Conservation (phyloP, 2,329 filamentous ascomycete species). For the Colletotrichum echinochloae region DNA sequence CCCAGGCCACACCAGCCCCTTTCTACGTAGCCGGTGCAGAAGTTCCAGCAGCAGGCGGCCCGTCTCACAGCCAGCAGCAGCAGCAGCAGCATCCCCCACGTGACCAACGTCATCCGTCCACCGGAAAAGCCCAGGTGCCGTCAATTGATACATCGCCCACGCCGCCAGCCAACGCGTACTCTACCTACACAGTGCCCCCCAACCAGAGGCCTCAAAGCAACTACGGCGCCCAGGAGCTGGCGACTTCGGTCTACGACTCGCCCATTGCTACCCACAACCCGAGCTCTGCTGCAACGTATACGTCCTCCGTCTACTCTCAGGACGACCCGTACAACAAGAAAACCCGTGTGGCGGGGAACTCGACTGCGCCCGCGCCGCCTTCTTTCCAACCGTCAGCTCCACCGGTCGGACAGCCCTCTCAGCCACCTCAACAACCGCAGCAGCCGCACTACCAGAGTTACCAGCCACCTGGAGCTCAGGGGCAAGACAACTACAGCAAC, state of each 20-base stretch:
- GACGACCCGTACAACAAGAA: conserved; percentile 63
- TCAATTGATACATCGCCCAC: conserved; percentile 65
- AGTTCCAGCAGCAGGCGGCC: conserved; percentile 56
- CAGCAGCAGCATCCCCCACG: conserved; percentile 65
- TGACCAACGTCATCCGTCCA: conserved; percentile 60
- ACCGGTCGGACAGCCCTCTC: conserved; percentile 32
- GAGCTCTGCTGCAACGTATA: conserved; percentile 57
- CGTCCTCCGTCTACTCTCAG: conserved; percentile 61
- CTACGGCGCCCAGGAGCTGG: conserved; percentile 81
- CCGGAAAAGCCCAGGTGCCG: conserved; percentile 61
- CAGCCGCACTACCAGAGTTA: conserved; percentile 57
- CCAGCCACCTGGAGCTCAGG: conserved; percentile 49
- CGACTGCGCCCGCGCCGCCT: conserved; percentile 47
- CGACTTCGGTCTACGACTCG: conserved; percentile 82
- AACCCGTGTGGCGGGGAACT: conserved; percentile 46
- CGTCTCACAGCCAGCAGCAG: conserved; percentile 52
- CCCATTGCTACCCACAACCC: conserved; percentile 70
- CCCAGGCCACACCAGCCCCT: conserved; percentile 64
- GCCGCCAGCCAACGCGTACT: conserved; percentile 62
- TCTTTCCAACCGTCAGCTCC: conserved; percentile 40
- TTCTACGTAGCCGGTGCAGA: conserved; percentile 75
- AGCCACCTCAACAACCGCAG: conserved; percentile 47
- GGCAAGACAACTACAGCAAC: conserved; percentile 48
- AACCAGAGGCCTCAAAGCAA: conserved; percentile 73
- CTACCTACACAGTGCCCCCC: conserved; percentile 60